phyloP scores from a whole-genome alignment of 192 early-diverging fungal genomes.

The Obelidium mucronatum region DNA sequence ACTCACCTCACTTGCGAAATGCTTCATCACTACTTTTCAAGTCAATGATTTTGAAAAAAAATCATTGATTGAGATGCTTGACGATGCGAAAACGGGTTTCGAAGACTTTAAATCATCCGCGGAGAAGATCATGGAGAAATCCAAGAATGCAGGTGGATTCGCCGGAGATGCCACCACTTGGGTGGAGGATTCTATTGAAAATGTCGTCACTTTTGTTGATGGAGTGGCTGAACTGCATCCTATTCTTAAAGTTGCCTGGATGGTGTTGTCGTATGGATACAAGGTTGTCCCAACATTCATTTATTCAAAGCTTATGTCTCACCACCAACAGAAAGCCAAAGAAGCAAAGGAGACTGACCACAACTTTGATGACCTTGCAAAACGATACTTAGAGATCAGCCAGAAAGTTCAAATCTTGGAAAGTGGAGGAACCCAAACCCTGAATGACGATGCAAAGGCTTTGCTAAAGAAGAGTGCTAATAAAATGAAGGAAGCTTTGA shows the following conservation, averaged over 20 bases:
- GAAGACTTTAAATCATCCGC: not conserved
- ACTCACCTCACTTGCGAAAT: not conserved
- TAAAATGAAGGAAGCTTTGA: not conserved
- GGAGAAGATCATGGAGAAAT: not conserved
- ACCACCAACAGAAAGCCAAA: not conserved
- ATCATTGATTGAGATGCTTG: not conserved
- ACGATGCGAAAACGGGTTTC: not conserved
- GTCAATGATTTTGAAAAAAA: not conserved
- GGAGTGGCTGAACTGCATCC: not conserved
- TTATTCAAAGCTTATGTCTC: not conserved
- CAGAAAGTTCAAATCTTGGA: not conserved
- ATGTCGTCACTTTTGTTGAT: not conserved
- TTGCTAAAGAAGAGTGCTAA: not conserved
- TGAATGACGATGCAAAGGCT: not conserved
- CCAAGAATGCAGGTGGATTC: not conserved
- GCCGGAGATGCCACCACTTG: not conserved
- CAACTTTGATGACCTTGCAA: not conserved
- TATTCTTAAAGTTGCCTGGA: not conserved
- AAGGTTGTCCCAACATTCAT: not conserved
- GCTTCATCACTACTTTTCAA: not conserved
- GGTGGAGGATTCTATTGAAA: not conserved
- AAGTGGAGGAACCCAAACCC: not conserved
- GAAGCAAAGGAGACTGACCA: not conserved
- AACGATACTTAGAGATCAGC: not conserved
- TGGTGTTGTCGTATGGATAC: not conserved